Percentiles rank a stretch among this genome's conserved stretches.
phyloP scores from a whole-genome alignment of 768 basidiomycete species.

The Xerocomellus dryophilus region DNA sequence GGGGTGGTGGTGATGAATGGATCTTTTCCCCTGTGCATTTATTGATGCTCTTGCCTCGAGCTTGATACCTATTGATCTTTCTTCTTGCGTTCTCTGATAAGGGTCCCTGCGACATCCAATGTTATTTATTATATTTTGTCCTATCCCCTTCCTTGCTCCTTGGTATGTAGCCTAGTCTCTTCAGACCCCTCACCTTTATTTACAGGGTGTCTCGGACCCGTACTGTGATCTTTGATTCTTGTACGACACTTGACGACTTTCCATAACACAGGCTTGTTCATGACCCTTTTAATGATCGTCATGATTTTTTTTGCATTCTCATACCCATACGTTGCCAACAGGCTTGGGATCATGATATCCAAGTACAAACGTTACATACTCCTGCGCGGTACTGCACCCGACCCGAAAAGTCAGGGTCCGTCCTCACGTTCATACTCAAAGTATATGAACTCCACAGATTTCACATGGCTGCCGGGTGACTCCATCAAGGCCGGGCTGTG shows the following conservation, averaged over 20 bases:
- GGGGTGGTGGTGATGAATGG: neutral
- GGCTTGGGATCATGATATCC: no score
- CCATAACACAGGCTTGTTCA: conserved; percentile 1
- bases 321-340: neutral
- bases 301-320: neutral
- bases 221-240: neutral
- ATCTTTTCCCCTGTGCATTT: neutral
- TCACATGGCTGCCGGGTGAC: no score
- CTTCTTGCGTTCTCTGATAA: neutral
- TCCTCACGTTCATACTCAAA: no score
- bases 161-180: neutral
- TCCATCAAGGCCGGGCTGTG: no score
- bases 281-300: neutral
- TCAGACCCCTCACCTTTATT: neutral
- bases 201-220: neutral
- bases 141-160: neutral
- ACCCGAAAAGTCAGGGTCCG: no score
- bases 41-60: neutral
- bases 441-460: no score
- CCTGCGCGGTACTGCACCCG: no score
- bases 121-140: neutral
- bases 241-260: neutral
- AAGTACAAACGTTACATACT: no score
- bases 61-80: neutral
- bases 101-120: neutral